Conservation (phyloP, 495 filamentous ascomycete genomes). For the Tetracladium setigerum region DNA sequence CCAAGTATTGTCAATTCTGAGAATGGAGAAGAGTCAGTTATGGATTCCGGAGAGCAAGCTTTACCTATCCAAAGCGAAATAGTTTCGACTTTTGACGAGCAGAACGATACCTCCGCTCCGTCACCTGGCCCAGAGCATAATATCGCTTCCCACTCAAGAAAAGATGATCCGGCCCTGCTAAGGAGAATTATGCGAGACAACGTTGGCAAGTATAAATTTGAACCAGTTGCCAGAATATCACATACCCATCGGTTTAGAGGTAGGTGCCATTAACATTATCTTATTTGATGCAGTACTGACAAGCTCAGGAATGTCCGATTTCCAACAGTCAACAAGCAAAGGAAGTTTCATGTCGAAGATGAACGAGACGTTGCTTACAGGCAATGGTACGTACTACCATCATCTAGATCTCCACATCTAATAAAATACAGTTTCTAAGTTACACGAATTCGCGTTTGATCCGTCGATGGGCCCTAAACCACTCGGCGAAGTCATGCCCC, state of each 20-base stretch:
- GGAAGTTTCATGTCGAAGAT: constrained; percentile 60
- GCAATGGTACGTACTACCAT: constrained; percentile 45
- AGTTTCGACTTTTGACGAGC: constrained; percentile 1
- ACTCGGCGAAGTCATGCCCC: constrained; percentile 67
- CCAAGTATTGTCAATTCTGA: constrained; percentile 3
- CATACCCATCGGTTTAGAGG: constrained; percentile 84
- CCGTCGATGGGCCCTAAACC: constrained; percentile 49
- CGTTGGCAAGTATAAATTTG: constrained; percentile 55
- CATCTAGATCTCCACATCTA: background rate
- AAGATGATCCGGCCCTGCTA: constrained; percentile 39
- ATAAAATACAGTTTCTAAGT: constrained; percentile 28
- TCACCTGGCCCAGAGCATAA: background rate
- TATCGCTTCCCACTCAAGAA: constrained; percentile 31
- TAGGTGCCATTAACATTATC: constrained; percentile 22
- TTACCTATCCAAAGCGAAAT: no score
- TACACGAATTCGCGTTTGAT: constrained; percentile 68
- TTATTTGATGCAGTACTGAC: background rate
- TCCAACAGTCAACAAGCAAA: constrained; percentile 58
- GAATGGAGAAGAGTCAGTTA: constrained; percentile 9
- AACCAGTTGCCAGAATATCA: constrained; percentile 63
- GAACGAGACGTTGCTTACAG: constrained; percentile 53
- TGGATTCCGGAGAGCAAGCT: no score
- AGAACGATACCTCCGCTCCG: constrained; percentile 10
- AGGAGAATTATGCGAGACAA: constrained; percentile 67
- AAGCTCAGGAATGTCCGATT: constrained; percentile 49